Conservation (phyloP, 176 grass and related monocot genomes). For the Oryza meridionalis region DNA sequence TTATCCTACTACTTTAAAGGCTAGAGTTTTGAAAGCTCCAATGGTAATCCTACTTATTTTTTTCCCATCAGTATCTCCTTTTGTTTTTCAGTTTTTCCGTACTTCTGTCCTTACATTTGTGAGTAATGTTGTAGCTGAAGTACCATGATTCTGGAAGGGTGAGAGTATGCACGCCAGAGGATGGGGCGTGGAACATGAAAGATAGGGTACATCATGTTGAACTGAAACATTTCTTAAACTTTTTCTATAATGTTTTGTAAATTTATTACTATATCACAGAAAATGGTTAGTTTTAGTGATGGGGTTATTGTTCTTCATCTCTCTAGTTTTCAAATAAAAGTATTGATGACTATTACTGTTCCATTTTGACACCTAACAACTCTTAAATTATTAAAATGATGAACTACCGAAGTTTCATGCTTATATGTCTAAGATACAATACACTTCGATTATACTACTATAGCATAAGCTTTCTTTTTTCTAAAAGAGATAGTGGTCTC, state of each 20-base stretch:
- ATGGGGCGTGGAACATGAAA: conserved; percentile 63
- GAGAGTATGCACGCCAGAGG: conserved; percentile 29
- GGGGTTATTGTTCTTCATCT: background rate
- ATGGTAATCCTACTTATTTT: conserved; percentile 39
- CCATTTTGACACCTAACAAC: too few relatives aligned
- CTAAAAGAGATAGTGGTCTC: too few relatives aligned
- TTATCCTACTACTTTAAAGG: conserved; percentile 47
- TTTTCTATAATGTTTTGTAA: background rate
- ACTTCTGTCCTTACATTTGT: conserved; percentile 5
- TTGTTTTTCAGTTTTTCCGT: background rate
- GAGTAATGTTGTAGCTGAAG: conserved; percentile 45
- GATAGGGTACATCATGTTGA: conserved; percentile 44
- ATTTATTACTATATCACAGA: background rate
- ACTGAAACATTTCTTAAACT: background rate
- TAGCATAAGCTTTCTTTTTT: too few relatives aligned
- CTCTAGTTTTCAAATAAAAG: too few relatives aligned
- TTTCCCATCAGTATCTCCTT: background rate
- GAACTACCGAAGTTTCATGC: too few relatives aligned
- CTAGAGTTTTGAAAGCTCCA: conserved; percentile 63
- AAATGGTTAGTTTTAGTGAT: background rate
- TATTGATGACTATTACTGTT: too few relatives aligned
- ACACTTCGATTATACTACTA: too few relatives aligned
- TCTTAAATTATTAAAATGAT: too few relatives aligned
- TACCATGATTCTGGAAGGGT: conserved; percentile 52
- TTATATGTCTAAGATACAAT: too few relatives aligned